Base-by-base conservation (phyloP, 2,329 filamentous ascomycete species). In the Coleophoma eucalyptorum region DNA sequence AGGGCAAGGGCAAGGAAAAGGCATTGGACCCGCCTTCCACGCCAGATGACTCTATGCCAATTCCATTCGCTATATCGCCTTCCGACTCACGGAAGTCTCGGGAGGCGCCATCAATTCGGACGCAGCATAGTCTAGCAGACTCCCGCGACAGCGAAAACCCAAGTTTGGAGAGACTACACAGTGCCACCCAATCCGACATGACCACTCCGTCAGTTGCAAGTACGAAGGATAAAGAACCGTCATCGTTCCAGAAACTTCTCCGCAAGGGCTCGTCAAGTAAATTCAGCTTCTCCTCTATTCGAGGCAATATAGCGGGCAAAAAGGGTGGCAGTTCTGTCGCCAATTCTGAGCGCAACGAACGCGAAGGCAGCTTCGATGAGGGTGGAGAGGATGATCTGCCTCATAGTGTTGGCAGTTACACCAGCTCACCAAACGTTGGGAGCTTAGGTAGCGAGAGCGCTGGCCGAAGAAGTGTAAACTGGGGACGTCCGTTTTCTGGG, bases 181-280 rank as follows among this genome's bases (percentile, higher is more conserved):
- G 81, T 42, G 83, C 81, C 60, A 76, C 80, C 2, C 71, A 75
- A 3, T 82, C 79, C 5, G 81, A 86, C 35, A 68, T 76, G 16
- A 60, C 63, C 19, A 72, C 72, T 42, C 62, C 67, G 2, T 67
- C 69, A 11, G 68, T 65, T n/a, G 62, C 67, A 3, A 69, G 67
- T 33, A 54, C 65, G 31, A 80, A 78, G 59, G 72, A 82, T 50
- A 81, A 63, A 45, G 62, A 62, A 16, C 19, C 34, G 55, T 79
- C 80, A 12, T 57, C 49, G 70, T 84, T 57, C 72, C 77, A 62
- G 80, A 52, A 84, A 63, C 72, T 86, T 45, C 78, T 86, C 50
- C 79, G 83, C 32, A 86, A 86, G 68, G 80, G 82, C 46, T 84
- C 80, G 64, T 82, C 81, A 6, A 77, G 80, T 66, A 86, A 86